Evolutionary conservation across 2,329 filamentous ascomycete genomes (phyloP), one percentile per base, ranked within the genome.

Genomic region (Fusarium papillatum): DNA sequence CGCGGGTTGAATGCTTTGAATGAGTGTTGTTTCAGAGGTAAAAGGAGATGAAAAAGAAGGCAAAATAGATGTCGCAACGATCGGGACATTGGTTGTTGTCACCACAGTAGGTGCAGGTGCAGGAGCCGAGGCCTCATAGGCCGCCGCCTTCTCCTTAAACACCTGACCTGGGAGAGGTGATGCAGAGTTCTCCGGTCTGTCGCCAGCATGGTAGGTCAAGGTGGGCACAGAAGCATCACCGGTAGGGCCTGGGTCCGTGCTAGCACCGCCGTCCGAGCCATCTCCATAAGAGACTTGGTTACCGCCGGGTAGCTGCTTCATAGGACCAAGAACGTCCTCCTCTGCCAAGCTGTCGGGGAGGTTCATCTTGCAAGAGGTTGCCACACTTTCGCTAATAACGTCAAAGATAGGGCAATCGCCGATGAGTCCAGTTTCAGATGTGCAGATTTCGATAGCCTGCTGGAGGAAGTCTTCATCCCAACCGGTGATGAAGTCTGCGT

Each of bases 401-500:
- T 88, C 86, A 85, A 98, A 98, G 36, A 97, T 78, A 1, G 90
- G 85, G 85, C 96, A 98, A 83, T 96, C 95, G 53, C 88, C 80
- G 57, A 98, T 91, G 50, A 87, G 80, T 39, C 96, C 96, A 13
- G 91, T 92, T 0, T 80, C 81, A 83, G 92, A 94, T 64, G 93
- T 96, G 89, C 96, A 98, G 10, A 87, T 89, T 59, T 95, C 83
- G 73, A 96, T 87, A n/a, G 95, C 95, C 8, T 88, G 64, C 83
- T 95, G 91, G 41, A 97, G 88, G 83, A 95, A 92, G 5, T 87
- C 85, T 11, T 85, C 80, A 3, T 95, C 90, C 95, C 95, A 97
- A 34, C 94, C 95, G 81, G 89, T 92, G 79, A 96, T 93, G 84
- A 97, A 97, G 81, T 97, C 95, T 61, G 89, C 95, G 81, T 97